Base-by-base conservation (phyloP, 129 eudicot genomes). In the Apium graveolens region DNA sequence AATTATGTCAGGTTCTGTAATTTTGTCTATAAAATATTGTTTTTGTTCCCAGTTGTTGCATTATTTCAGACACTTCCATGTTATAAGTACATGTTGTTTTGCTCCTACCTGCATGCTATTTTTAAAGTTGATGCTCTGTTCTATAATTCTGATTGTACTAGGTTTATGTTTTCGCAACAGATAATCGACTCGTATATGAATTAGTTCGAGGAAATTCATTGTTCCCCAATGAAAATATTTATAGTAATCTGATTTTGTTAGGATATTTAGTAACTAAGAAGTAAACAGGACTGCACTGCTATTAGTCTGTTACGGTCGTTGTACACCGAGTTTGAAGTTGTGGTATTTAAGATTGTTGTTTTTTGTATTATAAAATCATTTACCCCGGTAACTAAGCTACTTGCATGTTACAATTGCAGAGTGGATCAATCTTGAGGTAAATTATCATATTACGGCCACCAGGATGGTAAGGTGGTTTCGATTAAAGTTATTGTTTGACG, bases 341-440 rank as follows among this genome's bases (percentile, higher is more conserved):
- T 8, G 3, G 26, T 34, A 34, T 34, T 32, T 2, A 31, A 32
- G 0, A 45, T 35, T 24, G 37, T 32, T 35, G 37, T 35, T 35
- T 35, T 31, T 17, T 17, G 14, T 34, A 6, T 35, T 6, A 2
- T 12, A 6, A 16, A 18, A 69, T 70, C 10, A 3, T 70, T 18
- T 0, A 37, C 3, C 53, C 29, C n/a, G 29, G 55, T 60, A n/a
- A 69, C 66, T 37, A 13, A 39, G 57, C 45, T 68, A n/a, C 39
- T 70, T 39, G 60, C 26, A 39, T 72, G 60, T 72, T 80, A 71
- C 11, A 81, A 63, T 18, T 84, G 86, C 82, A 83, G 82, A 80
- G 48, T 74, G 27, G 16, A 45, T 49, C 76, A 66, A 73, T 14
- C 48, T 53, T 70, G 80, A 71, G 49, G 35, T 75, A 73, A 78